These are phyloP conservation scores for Trametes sp. DNA, from an alignment of 1,284 basidiomycete species.

Conservation along the genomic window DNA sequence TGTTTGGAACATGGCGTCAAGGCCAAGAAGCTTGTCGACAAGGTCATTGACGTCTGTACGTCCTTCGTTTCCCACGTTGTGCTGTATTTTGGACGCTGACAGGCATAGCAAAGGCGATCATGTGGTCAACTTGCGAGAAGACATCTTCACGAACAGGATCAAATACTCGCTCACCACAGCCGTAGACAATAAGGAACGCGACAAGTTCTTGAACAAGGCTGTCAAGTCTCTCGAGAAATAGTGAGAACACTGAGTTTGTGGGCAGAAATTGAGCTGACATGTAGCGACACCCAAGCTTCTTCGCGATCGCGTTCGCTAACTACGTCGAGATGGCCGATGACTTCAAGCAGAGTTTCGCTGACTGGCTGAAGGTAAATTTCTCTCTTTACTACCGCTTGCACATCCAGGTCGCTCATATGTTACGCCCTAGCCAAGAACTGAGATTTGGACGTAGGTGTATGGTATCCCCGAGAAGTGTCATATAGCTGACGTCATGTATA, in stretches of 20 bases:
- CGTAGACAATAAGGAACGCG: slow-evolving; percentile 62
- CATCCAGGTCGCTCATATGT: background rate
- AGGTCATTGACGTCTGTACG: slow-evolving; percentile 88
- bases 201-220: slow-evolving; percentile 66
- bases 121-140: slow-evolving; percentile 90
- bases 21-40: slow-evolving; percentile 88
- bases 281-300: slow-evolving; percentile 71
- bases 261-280: slow-evolving; percentile 30
- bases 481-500: slow-evolving; percentile 39
- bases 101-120: slow-evolving; percentile 67
- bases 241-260: slow-evolving; percentile 44
- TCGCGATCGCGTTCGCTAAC: slow-evolving; percentile 93
- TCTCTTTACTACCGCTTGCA: background rate
- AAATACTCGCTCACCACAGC: slow-evolving; percentile 85
- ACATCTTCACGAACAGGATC: slow-evolving; percentile 84
- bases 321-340: slow-evolving; percentile 81
- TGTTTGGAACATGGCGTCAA: slow-evolving; percentile 85
- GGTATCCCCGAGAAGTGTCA: background rate
- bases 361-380: slow-evolving; percentile 81
- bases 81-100: background rate
- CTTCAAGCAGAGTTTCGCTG: slow-evolving; percentile 80
- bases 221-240: slow-evolving; percentile 83
- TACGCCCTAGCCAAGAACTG: slow-evolving; percentile 73
- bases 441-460: slow-evolving; percentile 89
- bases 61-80: slow-evolving; percentile 22